phyloP scores from a whole-genome alignment of 345 rosid species.

The Hevea brasiliensis region DNA sequence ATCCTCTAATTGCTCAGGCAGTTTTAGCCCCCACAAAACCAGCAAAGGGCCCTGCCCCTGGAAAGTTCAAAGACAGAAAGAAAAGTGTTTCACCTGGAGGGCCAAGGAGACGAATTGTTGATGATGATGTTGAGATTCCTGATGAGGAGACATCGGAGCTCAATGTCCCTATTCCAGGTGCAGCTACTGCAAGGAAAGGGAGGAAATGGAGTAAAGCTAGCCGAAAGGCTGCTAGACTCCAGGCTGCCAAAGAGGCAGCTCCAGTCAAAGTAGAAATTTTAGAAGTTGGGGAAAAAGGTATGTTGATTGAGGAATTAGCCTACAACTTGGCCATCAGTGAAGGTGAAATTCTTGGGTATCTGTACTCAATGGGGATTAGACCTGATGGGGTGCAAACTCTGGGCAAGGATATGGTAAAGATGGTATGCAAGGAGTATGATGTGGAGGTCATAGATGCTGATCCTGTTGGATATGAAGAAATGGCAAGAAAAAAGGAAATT shows the following conservation, averaged over 20 bases:
- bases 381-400: constrained; percentile 96
- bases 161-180: constrained; percentile 60
- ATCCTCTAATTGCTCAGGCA: constrained; percentile 67
- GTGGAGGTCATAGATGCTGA: constrained; percentile 87
- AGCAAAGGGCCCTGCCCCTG: constrained; percentile 62
- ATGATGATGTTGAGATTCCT: constrained; percentile 45
- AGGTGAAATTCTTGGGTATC: constrained; percentile 87
- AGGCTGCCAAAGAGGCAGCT: constrained; percentile 92
- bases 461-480: constrained; percentile 72
- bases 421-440: constrained; percentile 80
- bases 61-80: constrained; percentile 71
- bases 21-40: constrained; percentile 79
- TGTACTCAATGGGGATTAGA: constrained; percentile 85
- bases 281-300: constrained; percentile 87
- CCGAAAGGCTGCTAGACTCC: constrained; percentile 85
- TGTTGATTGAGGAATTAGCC: constrained; percentile 89
- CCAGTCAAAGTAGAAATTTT: constrained; percentile 94
- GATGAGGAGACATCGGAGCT: constrained; percentile 79
- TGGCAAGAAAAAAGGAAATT: constrained; percentile 84
- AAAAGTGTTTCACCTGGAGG: constrained; percentile 58
- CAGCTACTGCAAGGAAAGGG: constrained; percentile 66
- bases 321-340: constrained; percentile 70
- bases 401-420: constrained; percentile 91
- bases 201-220: constrained; percentile 99
- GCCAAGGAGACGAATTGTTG: constrained; percentile 54